Evolutionary conservation across 2,329 filamentous ascomycete genomes (phyloP), one percentile per base, ranked within the genome.

Genomic region (Macrophomina tecta): DNA sequence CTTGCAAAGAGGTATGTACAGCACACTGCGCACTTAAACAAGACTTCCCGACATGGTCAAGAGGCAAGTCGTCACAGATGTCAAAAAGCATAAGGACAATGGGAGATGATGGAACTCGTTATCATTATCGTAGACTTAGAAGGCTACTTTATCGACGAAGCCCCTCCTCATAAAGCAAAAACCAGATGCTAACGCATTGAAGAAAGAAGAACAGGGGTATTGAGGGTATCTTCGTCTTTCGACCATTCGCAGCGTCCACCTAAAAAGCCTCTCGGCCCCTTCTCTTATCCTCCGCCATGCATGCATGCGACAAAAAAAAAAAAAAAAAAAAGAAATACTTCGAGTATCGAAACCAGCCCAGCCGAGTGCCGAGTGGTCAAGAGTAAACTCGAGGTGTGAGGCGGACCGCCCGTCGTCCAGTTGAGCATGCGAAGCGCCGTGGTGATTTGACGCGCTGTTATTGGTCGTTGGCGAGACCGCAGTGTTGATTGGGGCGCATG

Each of bases 221-320:
- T 64, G 48, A 64, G 61, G 61, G 61, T 64, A 64, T 64, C 61
- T 62, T 32, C 58, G 30, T 62, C 58, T 62, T 49, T 49, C 58
- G 34, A 36, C 45, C 58, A 49, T 62, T 14, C 55, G 28, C 55
- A 14, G 55, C 58, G 46, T 48, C 12, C 45, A 38, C 4, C 16
- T 12, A 5, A 38, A 38, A 38, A 38, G 11, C 45, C 32, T 46
- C 28, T 62, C 42, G 2, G 2, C 34, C 46, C 58, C n/a, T 34
- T 30, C 18, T 36, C 53, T 34, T 11, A 45, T 23, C 6, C 30
- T 23, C 32, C 56, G 23, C 38, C 42, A 62, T 62, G 42, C 58
- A 49, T 6, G 18, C 7, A 23, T 23, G 23, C 23, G 23, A 23
- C 23, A 38, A 48, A 40, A 62, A 38, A 23, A n/a, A 36, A 62